Base-by-base conservation (phyloP, 257 asterid species). In the Leonotis leonurus region DNA sequence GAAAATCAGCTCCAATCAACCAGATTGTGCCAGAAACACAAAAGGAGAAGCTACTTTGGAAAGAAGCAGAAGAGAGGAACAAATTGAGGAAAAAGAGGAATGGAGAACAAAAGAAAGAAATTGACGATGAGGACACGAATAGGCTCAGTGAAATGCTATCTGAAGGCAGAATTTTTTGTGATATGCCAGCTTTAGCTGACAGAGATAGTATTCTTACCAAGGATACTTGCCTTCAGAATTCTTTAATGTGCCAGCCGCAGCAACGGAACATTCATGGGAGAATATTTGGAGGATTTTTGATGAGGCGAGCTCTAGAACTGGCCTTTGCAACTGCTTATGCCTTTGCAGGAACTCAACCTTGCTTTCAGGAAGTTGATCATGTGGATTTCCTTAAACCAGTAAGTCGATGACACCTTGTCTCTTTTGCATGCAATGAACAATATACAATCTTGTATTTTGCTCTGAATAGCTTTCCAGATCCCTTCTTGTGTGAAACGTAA, bases 161-260 rank as follows among this genome's bases (percentile, higher is more conserved):
- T 14, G 94, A 91, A 71, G 91, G 96, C 62, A 75, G 94, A 46
- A 74, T 90, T 20, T 88, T 88, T 50, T 83, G 89, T 25, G 95
- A 90, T 60, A 88, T 90, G 96, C 98, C 98, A 36, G 91, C 95
- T 73, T 84, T 90, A 70, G 95, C 96, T 11, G 83, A 88, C 78
- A 75, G 87, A 75, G 90, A 88, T 58, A 88, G 94, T 66, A 90
- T 88, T 76, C 89, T 90, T 43, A 83, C 88, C 54, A 78, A 70
- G 63, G 84, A 88, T 36, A 90, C 96, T 21, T 84, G 84, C 74
- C 96, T 90, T 55, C 94, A 90, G 69, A 88, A 90, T 65, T 90
- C 96, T 32, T 60, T 88, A 54, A 75, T 90, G 81, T 90, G 98
- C 69, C 98, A 88, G 74, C 98, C 98, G 20, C 98, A 90, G 62